Conservation (phyloP, 208 protist species). For the Leishmania aethiopica region DNA sequence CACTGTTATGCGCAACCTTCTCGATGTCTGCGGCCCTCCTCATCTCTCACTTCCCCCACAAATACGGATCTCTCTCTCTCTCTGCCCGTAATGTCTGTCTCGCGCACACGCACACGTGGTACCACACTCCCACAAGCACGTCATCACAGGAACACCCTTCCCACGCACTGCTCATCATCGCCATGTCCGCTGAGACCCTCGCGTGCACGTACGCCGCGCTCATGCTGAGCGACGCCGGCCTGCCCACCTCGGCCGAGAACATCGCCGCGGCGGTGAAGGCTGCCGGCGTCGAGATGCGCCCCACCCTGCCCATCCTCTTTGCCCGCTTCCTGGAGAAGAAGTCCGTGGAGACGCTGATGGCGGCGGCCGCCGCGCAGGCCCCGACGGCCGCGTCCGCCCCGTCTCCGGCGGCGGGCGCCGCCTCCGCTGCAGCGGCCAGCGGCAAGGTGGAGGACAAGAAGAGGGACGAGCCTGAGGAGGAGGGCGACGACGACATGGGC, state of each 20-base stretch:
- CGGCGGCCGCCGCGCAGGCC: constrained; percentile 49
- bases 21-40: background rate
- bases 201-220: constrained; percentile 88
- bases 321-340: constrained; percentile 85
- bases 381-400: constrained; percentile 42
- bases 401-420: constrained; percentile 57
- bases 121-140: background rate
- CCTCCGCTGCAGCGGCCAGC: constrained; percentile 16
- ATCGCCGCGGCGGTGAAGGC: constrained; percentile 69
- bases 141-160: background rate
- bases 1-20: background rate
- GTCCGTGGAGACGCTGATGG: constrained; percentile 68
- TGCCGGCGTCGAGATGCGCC: constrained; percentile 68
- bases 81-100: background rate
- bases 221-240: constrained; percentile 75
- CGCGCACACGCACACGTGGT: background rate
- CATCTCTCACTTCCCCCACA: background rate
- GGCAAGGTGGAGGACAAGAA: constrained; percentile 19
- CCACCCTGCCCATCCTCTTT: constrained; percentile 84
- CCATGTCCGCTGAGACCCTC: constrained; percentile 70
- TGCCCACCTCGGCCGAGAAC: constrained; percentile 75
- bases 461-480: constrained; percentile 67
- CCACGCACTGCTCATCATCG: background rate
- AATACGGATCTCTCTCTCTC: background rate
- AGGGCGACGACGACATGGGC: constrained; percentile 91